A percentile compares a stretch with the other conserved stretches of the same genome.
phyloP scores from a whole-genome alignment of 2,329 filamentous ascomycete species.

The Aspergillus pseudoviridinutans region DNA sequence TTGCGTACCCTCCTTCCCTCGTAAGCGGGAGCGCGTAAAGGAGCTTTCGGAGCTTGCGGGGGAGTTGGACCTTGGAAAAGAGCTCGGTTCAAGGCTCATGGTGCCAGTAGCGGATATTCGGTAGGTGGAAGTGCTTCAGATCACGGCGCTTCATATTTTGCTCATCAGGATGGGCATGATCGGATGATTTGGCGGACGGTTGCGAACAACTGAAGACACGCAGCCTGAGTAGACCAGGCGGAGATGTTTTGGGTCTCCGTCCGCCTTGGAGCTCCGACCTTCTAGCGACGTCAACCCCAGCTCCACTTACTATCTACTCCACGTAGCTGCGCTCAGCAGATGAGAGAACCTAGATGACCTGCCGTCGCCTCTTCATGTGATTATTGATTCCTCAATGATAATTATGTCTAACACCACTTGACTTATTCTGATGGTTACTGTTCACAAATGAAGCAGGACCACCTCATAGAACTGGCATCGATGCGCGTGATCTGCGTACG shows the following conservation, averaged over 20 bases:
- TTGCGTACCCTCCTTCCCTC: conserved; percentile 68
- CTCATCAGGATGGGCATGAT: conserved; percentile 19
- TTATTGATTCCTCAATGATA: not conserved
- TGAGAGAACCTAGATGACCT: not conserved
- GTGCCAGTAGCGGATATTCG: conserved; percentile 28
- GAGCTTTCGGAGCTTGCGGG: conserved; percentile 83
- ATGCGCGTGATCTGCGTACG: conserved; percentile 8
- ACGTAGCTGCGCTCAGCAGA: not conserved
- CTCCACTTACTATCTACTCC: not conserved
- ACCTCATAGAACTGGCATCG: not conserved
- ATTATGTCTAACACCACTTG: not conserved
- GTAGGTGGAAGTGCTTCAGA: conserved; percentile 15
- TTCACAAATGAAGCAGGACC: not conserved
- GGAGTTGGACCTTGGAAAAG: conserved; percentile 50
- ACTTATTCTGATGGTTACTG: not conserved
- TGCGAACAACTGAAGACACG: conserved; percentile 3
- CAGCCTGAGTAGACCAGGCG: conserved; percentile 19
- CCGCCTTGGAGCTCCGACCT: conserved; percentile 7
- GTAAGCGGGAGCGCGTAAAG: conserved; percentile 72
- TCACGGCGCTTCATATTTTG: conserved; percentile 34
- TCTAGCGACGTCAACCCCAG: conserved; percentile 3
- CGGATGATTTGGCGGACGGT: conserved; percentile 11
- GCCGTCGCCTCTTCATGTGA: not conserved
- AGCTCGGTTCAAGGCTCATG: conserved; percentile 43
- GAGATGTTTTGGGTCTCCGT: conserved; percentile 10